phyloP scores from a whole-genome alignment of 768 basidiomycete species.

The Tephrocybe sp. region DNA sequence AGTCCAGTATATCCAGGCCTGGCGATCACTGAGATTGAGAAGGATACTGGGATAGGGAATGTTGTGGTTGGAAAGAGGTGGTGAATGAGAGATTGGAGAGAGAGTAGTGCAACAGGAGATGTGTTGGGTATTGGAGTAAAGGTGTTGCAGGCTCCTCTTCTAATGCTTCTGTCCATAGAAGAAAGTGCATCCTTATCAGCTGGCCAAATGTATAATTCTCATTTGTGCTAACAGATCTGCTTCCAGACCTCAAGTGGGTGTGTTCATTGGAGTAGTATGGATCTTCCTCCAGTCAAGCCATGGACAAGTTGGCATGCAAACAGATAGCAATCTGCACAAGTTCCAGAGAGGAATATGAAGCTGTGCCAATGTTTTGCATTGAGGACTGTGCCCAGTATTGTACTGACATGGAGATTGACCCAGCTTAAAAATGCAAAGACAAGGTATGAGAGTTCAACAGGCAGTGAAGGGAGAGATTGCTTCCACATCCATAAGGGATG shows the following conservation, averaged over 20 bases:
- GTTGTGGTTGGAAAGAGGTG: conserved; percentile 1
- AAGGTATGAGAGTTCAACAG: conserved; percentile 34
- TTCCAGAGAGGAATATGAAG: conserved; percentile 61
- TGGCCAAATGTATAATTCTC: conserved; percentile 81
- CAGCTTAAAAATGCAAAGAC: conserved; percentile 43
- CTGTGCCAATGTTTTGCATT: conserved; percentile 62
- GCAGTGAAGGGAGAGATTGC: conserved; percentile 30
- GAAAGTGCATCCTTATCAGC: conserved; percentile 43
- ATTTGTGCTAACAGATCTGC: conserved; percentile 46
- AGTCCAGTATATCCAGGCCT: conserved; percentile 1
- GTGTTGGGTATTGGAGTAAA: conserved; percentile 7
- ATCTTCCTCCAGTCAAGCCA: conserved; percentile 65
- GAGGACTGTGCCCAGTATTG: conserved; percentile 68
- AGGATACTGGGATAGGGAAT: background rate
- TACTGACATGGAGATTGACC: conserved; percentile 44
- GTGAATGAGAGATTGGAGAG: conserved; percentile 15
- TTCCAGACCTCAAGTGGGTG: conserved; percentile 51
- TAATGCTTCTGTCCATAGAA: conserved; percentile 21
- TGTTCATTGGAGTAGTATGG: conserved; percentile 33
- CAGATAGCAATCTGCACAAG: conserved; percentile 47
- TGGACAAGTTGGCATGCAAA: conserved; percentile 63
- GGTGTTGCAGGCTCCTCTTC: conserved; percentile 17
- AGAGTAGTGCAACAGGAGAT: conserved; percentile 18
- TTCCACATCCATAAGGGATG: conserved; percentile 45
- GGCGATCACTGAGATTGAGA: background rate